Evolutionary conservation across 1,284 basidiomycete genomes (phyloP).

Genomic region (Naganishia albida): DNA sequence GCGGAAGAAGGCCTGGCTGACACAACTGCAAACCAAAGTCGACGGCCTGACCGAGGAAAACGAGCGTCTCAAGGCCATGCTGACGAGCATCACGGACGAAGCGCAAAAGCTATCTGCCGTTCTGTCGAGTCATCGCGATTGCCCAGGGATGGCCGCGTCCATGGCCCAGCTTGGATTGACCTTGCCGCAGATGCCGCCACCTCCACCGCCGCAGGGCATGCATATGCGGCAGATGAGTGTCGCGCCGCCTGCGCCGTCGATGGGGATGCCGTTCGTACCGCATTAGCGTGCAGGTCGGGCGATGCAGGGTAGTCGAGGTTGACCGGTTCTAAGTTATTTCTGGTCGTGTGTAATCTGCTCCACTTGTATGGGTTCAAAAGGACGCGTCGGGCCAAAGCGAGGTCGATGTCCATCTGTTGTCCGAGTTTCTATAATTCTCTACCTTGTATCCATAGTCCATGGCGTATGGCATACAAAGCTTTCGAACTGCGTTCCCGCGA

Average conservation of each 20-base stretch:
- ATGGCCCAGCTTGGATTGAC: conserved; percentile 51
- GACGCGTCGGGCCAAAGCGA: neutral
- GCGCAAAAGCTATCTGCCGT: conserved; percentile 60
- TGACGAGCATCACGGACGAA: conserved; percentile 59
- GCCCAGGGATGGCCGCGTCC: conserved; percentile 41
- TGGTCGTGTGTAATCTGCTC: too few species aligned
- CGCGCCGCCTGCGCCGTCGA: conserved; percentile 2
- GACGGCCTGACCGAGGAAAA: conserved; percentile 89
- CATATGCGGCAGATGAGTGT: conserved; percentile 24
- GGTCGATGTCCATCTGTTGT: neutral
- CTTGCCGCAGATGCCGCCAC: conserved; percentile 57
- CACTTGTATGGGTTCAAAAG: neutral
- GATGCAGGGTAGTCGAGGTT: too few species aligned
- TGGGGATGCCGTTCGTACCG: conserved; percentile 13
- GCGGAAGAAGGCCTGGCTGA: conserved; percentile 96
- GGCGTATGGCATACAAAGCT: neutral
- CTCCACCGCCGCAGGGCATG: conserved; percentile 8
- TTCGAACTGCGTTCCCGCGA: neutral
- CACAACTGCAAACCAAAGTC: conserved; percentile 87
- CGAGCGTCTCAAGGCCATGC: conserved; percentile 71
- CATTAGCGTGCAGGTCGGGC: neutral
- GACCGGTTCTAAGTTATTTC: too few species aligned
- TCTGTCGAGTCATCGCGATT: conserved; percentile 53
- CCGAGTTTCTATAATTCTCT: neutral
- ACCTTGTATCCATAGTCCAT: conserved; percentile 11